Conservation (phyloP, 2,329 filamentous ascomycete species). For the Claviceps maximensis region DNA sequence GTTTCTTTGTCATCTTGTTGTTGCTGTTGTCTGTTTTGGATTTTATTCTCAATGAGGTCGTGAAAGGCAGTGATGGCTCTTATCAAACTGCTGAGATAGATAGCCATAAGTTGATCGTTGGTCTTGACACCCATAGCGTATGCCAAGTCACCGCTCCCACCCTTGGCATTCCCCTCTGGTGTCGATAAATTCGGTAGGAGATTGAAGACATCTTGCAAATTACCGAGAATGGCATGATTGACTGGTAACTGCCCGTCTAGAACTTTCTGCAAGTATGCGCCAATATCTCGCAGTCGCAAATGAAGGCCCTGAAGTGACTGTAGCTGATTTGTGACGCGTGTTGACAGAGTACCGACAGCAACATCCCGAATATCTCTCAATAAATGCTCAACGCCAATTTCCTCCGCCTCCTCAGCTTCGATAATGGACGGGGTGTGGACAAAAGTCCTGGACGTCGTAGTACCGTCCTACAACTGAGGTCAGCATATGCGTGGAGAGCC, state of each 20-base stretch:
- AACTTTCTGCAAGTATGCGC: conserved; percentile 89
- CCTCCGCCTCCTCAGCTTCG: conserved; percentile 96
- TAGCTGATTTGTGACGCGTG: conserved; percentile 91
- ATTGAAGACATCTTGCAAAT: conserved; percentile 99
- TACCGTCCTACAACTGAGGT: conserved; percentile 59
- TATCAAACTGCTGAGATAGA: conserved; percentile 94
- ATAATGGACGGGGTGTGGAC: conserved; percentile 97
- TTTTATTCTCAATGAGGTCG: conserved; percentile 98
- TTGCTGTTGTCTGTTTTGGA: conserved; percentile 93
- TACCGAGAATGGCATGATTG: conserved; percentile 93
- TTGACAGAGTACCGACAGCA: conserved; percentile 89
- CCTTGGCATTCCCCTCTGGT: conserved; percentile 53
- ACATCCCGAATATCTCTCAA: conserved; percentile 97
- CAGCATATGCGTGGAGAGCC: neutral
- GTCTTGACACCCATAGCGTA: conserved; percentile 98
- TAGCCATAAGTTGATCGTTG: conserved; percentile 97
- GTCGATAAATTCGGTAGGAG: conserved; percentile 90
- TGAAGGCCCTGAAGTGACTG: conserved; percentile 95
- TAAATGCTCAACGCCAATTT: conserved; percentile 96
- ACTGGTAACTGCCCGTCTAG: conserved; percentile 84
- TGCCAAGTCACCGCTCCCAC: conserved; percentile 71
- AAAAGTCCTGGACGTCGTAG: conserved; percentile 91
- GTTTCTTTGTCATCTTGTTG: conserved; percentile 87
- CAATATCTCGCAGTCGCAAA: conserved; percentile 86
- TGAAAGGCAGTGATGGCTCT: conserved; percentile 97